Evolutionary conservation across 371 early-diverging fungal genomes (phyloP).

Genomic region (Apophysomyces variabilis): DNA sequence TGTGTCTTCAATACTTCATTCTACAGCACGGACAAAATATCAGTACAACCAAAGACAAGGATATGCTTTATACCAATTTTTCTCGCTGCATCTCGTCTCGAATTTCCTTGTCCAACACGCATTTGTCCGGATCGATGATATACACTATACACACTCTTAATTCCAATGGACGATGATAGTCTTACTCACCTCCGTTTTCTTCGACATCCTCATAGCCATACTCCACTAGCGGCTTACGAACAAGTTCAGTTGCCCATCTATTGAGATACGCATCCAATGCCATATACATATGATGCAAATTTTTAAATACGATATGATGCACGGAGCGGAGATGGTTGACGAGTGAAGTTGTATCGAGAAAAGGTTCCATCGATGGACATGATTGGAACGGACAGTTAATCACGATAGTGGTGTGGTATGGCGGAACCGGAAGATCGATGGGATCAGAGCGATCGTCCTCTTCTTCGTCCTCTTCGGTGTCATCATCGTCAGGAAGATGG

Average conservation of each 20-base stretch:
- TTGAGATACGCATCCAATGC: constrained; percentile 77
- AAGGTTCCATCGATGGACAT: constrained; percentile 56
- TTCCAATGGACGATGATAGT: not conserved
- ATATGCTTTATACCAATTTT: constrained; percentile 61
- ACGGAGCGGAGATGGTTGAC: constrained; percentile 68
- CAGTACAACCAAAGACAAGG: not conserved
- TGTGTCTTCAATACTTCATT: constrained; percentile 80
- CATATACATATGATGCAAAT: constrained; percentile 83
- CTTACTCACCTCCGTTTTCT: constrained; percentile 26
- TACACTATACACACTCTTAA: constrained; percentile 38
- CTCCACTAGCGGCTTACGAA: constrained; percentile 33
- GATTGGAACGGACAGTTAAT: constrained; percentile 59
- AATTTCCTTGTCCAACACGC: constrained; percentile 66
- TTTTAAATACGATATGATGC: constrained; percentile 72
- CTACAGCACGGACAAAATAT: constrained; percentile 27
- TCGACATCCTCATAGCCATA: constrained; percentile 29
- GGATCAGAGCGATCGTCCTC: constrained; percentile 49
- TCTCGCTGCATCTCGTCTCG: constrained; percentile 76
- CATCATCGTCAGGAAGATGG: constrained; percentile 41
- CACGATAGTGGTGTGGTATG: constrained; percentile 66
- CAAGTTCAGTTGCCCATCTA: constrained; percentile 68
- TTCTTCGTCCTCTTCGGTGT: constrained; percentile 51
- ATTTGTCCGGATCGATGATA: constrained; percentile 67
- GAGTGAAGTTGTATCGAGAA: constrained; percentile 69
- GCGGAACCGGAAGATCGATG: constrained; percentile 55